phyloP scores from a whole-genome alignment of 805 yeast species.

The Hanseniaspora meyeri region DNA sequence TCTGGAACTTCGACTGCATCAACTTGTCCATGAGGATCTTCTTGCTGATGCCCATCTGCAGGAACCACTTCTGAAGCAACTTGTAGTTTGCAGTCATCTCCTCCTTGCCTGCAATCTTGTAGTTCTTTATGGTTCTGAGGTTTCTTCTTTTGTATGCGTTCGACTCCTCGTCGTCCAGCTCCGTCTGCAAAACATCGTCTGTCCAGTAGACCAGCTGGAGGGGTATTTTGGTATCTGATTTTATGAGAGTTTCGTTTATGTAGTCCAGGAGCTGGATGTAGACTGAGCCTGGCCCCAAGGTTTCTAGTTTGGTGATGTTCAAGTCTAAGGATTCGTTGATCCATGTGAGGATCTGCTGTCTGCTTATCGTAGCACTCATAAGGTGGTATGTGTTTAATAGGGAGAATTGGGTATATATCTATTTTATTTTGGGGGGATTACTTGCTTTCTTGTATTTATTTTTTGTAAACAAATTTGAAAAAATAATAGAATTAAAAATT shows the following conservation, averaged over 20 bases:
- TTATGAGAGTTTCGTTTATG: slow-evolving; percentile 69
- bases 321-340: slow-evolving; percentile 58
- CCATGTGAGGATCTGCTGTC: slow-evolving; percentile 52
- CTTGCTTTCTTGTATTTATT: too few species aligned
- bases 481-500: background rate
- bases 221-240: slow-evolving; percentile 23
- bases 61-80: slow-evolving; percentile 69
- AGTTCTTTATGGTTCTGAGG: slow-evolving; percentile 24
- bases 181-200: background rate
- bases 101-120: slow-evolving; percentile 37
- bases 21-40: slow-evolving; percentile 69
- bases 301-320: slow-evolving; percentile 67
- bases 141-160: background rate
- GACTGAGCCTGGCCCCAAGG: slow-evolving; percentile 91
- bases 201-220: slow-evolving; percentile 10
- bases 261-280: slow-evolving; percentile 87
- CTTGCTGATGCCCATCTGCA: slow-evolving; percentile 56
- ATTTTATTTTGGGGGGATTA: too few species aligned
- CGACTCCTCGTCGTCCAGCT: background rate
- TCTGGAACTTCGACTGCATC: slow-evolving; percentile 82
- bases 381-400: background rate
- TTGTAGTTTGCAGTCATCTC: slow-evolving; percentile 74
- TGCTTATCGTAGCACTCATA: background rate
- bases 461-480: background rate
- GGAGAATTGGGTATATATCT: too few species aligned